Evolutionary conservation across 2,329 filamentous ascomycete species (phyloP), one percentile per base, ranked within the genome.

Genomic region (Zymoseptoria tritici): DNA sequence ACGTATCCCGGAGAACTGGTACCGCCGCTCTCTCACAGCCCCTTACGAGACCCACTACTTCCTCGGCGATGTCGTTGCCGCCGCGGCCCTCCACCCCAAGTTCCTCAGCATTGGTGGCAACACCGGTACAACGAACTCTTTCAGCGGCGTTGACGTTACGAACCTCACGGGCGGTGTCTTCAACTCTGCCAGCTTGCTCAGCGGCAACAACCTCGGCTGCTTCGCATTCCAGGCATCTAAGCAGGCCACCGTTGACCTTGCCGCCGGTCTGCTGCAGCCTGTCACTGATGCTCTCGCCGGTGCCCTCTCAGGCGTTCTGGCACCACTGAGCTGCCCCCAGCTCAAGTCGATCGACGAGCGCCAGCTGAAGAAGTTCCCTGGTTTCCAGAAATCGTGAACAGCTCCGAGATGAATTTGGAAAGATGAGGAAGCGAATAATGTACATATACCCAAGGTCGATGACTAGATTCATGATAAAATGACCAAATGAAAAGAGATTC

Each of bases 171-270:
- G 70, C 4, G 76, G 76, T 20, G 67, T 81, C 0, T 74, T 76
- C 60, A 80, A 79, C 62, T 60, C 67, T 4, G 61, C 66, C 4
- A 52, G 2, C 9, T 36, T 62, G 21, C 11, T 50, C 19, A 62
- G n/a, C 21, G 78, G 77, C 13, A 80, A 82, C 70, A 80, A 83
- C 65, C 24, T 57, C 49, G 56, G 75, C 16, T 81, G 79, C 61
- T 77, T 78, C 60, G 73, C 63, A 8, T 70, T 74, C 54, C 60
- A 75, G 55, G 51, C 73, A 16, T 62, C 72, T 52, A 68, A 72
- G 57, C 72, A 74, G 2, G 69, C 69, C 53, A 62, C 69, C 51
- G 69, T 73, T 7, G 73, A 75, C 57, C 13, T 65, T 11, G 55
- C 61, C 3, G 57, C 46, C 16, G 19, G 56, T 11, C 31, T 64